Evolutionary conservation across 345 rosid genomes (phyloP).

Genomic region (Murraya koenigii): DNA sequence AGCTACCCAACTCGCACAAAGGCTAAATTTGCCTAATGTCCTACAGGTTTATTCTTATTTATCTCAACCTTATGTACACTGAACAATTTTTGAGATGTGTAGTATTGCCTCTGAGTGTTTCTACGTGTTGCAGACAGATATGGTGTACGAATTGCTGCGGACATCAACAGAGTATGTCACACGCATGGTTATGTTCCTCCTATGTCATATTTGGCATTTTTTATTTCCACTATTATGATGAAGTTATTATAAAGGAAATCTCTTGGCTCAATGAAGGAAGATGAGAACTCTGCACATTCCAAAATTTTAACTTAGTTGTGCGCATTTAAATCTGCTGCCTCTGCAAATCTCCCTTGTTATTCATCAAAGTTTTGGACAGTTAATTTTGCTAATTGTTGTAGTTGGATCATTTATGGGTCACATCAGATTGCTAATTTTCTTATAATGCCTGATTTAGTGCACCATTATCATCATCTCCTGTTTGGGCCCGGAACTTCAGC

Average conservation of each 20-base stretch:
- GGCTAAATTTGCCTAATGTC: slow-evolving; percentile 97
- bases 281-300: not conserved
- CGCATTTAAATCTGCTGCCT: not conserved
- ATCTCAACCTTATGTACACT: not conserved
- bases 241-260: not conserved
- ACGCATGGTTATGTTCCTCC: not conserved
- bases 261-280: not conserved
- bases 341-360: not conserved
- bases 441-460: slow-evolving; percentile 48
- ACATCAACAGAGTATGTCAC: slow-evolving; percentile 79
- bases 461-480: slow-evolving; percentile 86
- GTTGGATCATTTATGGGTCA: not conserved
- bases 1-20: slow-evolving; percentile 97
- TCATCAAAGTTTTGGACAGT: not conserved
- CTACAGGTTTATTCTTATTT: slow-evolving; percentile 56
- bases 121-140: slow-evolving; percentile 60
- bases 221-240: slow-evolving; percentile 8
- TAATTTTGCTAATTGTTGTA: not conserved
- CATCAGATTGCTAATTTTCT: slow-evolving; percentile 11
- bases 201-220: not conserved
- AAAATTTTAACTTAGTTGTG: not conserved
- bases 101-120: slow-evolving; percentile 14
- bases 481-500: slow-evolving; percentile 83
- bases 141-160: slow-evolving; percentile 89
- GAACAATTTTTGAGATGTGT: not conserved